Conservation (phyloP, 2,329 filamentous ascomycete species). For the Penicillium sp. region DNA sequence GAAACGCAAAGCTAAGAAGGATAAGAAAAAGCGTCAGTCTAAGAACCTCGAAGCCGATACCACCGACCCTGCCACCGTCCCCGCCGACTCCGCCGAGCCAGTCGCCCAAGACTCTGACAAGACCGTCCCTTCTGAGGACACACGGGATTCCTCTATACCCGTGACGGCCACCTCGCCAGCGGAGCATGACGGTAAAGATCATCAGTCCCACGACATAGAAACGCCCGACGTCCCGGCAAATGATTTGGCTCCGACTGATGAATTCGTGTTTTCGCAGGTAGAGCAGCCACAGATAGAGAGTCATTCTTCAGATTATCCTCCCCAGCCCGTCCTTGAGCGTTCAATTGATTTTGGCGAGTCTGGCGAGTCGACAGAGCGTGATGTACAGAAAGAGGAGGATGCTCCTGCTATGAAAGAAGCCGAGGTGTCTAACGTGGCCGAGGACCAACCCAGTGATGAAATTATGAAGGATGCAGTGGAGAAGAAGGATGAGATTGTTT, state of each 20-base stretch:
- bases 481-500: neutral
- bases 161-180: slow-evolving; percentile 37
- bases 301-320: slow-evolving; percentile 37
- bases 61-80: neutral
- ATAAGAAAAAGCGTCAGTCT: slow-evolving; percentile 46
- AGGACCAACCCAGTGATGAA: slow-evolving; percentile 6
- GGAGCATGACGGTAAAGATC: slow-evolving; percentile 51
- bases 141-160: slow-evolving; percentile 25
- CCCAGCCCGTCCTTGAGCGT: slow-evolving; percentile 36
- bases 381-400: slow-evolving; percentile 14
- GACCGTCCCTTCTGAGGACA: slow-evolving; percentile 17
- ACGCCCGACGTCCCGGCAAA: slow-evolving; percentile 41
- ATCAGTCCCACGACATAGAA: slow-evolving; percentile 48
- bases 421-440: neutral
- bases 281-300: slow-evolving; percentile 40
- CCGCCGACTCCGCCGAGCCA: slow-evolving; percentile 8
- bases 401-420: slow-evolving; percentile 5
- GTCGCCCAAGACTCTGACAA: slow-evolving; percentile 21
- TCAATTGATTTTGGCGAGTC: slow-evolving; percentile 26
- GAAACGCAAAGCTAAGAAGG: slow-evolving; percentile 56
- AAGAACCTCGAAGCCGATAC: slow-evolving; percentile 30
- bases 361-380: slow-evolving; percentile 22
- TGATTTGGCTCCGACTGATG: slow-evolving; percentile 50
- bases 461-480: slow-evolving; percentile 6
- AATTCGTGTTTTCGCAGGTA: slow-evolving; percentile 50